Conservation (phyloP, 2,329 filamentous ascomycete genomes). For the Alternaria sp. region DNA sequence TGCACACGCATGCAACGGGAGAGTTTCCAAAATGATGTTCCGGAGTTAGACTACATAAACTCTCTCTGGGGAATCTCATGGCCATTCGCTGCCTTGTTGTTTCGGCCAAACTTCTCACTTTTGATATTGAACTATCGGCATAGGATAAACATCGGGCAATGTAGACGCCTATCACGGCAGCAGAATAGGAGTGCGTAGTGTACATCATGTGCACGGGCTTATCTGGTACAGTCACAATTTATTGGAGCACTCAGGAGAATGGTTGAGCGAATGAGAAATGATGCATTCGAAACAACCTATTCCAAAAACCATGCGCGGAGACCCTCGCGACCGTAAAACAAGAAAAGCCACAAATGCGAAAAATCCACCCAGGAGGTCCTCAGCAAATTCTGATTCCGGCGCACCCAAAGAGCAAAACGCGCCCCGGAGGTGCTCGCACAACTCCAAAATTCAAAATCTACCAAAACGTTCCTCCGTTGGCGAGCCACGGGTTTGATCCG, state of each 20-base stretch:
- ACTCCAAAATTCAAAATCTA: background rate
- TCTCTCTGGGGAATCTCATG: conserved; percentile 1
- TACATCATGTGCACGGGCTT: background rate
- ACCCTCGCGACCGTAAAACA: background rate
- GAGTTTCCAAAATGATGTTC: conserved; percentile 4
- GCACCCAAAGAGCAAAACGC: background rate
- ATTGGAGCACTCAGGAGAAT: background rate
- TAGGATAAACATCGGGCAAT: background rate
- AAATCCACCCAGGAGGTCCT: background rate
- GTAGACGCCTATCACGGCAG: background rate
- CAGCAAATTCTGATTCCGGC: background rate
- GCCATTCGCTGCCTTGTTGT: conserved; percentile 1
- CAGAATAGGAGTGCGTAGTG: background rate
- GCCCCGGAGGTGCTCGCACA: background rate
- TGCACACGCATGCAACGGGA: conserved; percentile 5
- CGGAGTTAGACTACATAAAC: background rate
- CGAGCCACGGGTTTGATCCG: background rate
- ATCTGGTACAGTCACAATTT: conserved; percentile 2
- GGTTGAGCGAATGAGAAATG: background rate
- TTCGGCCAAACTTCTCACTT: conserved; percentile 1
- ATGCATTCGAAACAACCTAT: conserved; percentile 3
- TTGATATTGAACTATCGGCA: background rate
- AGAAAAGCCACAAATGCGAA: background rate
- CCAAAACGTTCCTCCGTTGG: background rate
- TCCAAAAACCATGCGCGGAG: background rate